A percentile compares a stretch with the other conserved stretches of the same genome.
Conservation (phyloP, 257 asterid genomes). For the Euphrasia confusa region DNA sequence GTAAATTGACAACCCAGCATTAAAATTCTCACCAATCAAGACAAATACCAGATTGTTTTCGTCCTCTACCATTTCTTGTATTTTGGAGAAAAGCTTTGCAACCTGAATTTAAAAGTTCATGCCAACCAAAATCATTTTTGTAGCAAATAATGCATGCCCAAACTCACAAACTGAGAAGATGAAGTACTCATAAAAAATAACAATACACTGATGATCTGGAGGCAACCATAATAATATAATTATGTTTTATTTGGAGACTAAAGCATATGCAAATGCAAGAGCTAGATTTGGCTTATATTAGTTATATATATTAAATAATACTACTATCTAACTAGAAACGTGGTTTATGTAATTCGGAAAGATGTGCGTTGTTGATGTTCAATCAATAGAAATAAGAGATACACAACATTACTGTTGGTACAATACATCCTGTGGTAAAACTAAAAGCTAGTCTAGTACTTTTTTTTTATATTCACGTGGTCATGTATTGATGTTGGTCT, state of each 20-base stretch:
- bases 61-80: constrained; percentile 97
- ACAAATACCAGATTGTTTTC: constrained; percentile 87
- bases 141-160: neutral
- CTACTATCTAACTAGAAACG: neutral
- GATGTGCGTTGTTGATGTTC: constrained; percentile 17
- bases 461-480: constrained; percentile 2
- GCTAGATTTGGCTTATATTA: neutral
- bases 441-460: constrained; percentile 2
- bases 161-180: constrained; percentile 16
- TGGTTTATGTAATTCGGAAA: constrained; percentile 10
- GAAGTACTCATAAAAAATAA: constrained; percentile 2
- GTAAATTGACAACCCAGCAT: constrained; percentile 14
- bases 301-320: neutral
- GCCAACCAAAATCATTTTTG: constrained; percentile 2
- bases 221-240: neutral
- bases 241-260: constrained; percentile 7
- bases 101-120: constrained; percentile 47
- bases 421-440: constrained; percentile 5
- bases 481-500: constrained; percentile 7
- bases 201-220: neutral
- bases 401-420: neutral
- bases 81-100: constrained; percentile 87
- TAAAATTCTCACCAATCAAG: constrained; percentile 79
- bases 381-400: constrained; percentile 9
- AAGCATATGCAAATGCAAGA: neutral